A percentile compares a stretch with the other conserved stretches of the same genome.
Conservation (phyloP, 495 filamentous ascomycete genomes). For the Penicillium samsonianum region DNA sequence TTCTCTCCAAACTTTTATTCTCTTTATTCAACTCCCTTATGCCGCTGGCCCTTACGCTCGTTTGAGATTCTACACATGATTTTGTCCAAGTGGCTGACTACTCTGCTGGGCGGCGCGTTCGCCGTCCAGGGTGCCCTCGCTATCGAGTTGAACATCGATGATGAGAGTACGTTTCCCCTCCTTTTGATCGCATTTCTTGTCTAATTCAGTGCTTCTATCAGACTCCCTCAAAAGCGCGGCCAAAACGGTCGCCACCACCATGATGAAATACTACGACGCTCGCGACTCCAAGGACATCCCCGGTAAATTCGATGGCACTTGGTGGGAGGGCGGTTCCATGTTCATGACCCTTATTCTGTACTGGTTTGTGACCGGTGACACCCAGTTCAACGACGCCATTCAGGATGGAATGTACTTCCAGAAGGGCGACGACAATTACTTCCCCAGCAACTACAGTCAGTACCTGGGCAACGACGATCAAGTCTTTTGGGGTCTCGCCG, state of each 20-base stretch:
- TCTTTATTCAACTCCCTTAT: slow-evolving; percentile 10
- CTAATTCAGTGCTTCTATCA: slow-evolving; percentile 21
- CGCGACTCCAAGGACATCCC: slow-evolving; percentile 61
- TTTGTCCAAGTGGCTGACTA: slow-evolving; percentile 24
- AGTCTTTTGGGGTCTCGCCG: slow-evolving; percentile 77
- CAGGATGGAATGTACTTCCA: slow-evolving; percentile 68
- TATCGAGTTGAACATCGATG: slow-evolving; percentile 36
- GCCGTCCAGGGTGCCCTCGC: slow-evolving; percentile 31
- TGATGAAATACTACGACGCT: slow-evolving; percentile 67
- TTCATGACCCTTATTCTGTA: slow-evolving; percentile 77
- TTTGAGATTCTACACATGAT: slow-evolving; percentile 26
- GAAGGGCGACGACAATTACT: slow-evolving; percentile 67
- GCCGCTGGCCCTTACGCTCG: slow-evolving; percentile 17
- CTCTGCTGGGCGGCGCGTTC: slow-evolving; percentile 32
- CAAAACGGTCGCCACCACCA: slow-evolving; percentile 59
- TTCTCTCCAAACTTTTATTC: background rate
- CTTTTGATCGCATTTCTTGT: background rate
- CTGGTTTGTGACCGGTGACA: slow-evolving; percentile 74
- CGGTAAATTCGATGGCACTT: slow-evolving; percentile 65
- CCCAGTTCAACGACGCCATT: slow-evolving; percentile 64
- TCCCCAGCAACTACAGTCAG: slow-evolving; percentile 53
- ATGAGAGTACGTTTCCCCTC: slow-evolving; percentile 31
- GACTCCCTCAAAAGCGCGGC: slow-evolving; percentile 64
- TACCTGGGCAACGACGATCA: slow-evolving; percentile 72
- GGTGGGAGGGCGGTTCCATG: slow-evolving; percentile 78